Evolutionary conservation across 148 eudicot species (phyloP), one percentile per base, ranked within the genome.

Genomic region (Agrostemma githago): DNA sequence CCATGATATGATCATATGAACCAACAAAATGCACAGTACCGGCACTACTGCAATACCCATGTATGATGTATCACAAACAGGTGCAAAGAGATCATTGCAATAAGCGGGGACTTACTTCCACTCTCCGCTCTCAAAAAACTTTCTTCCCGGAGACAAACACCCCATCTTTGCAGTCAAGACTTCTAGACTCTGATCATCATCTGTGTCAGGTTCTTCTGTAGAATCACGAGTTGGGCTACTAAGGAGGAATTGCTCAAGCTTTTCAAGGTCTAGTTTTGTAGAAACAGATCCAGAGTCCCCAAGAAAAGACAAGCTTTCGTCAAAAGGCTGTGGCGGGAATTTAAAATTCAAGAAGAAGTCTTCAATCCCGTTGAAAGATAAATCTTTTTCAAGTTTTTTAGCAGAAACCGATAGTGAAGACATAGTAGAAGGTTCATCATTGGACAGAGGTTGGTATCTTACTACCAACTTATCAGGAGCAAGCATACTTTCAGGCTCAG

Each of bases 161-260:
- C 82, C 90, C 79, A 85, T 68, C 70, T 75, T 79, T 72, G 82
- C 80, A 17, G 84, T 85, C 72, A 87, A 66, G 64, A 73, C 57
- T 41, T 83, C 86, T 79, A 87, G 9, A 39, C 17, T 34, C 10
- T 79, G 78, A 37, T 65, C 83, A 4, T 44, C 71, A 19, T 82
- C 81, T 21, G 26, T 44, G 38, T 66, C 72, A 15, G 60, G 67
- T 63, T 61, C 61, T 43, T 81, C 81, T 43, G 56, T 51, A 61
- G 62, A 66, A 57, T 84, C 85, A 48, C 76, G 65, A 37, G 42
- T 46, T 72, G 92, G 91, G 73, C 92, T 83, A 72, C 87, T 74
- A 53, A 87, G 79, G 78, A 88, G 89, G 76, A 82, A 83, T 75
- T 83, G 89, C 54, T 90, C 97, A 70, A 89, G 9, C 74, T 74